Percentiles rank a stretch among this genome's conserved stretches.
These are phyloP conservation scores for Trichomonas gallinae DNA, from an alignment of 208 protist species.

Conservation along the genomic window DNA sequence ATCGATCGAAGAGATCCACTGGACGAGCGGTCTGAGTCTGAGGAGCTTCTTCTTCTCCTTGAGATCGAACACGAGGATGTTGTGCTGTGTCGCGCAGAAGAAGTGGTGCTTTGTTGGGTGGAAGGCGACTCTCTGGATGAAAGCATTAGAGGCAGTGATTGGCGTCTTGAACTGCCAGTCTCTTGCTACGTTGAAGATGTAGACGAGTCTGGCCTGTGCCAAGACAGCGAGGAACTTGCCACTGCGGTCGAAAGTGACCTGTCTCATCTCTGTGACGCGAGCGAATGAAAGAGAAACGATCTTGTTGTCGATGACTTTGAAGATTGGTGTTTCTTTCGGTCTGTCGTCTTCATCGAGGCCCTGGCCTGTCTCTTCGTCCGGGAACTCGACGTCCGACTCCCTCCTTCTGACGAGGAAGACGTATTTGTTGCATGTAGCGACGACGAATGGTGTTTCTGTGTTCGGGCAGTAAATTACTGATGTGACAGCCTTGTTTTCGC, in stretches of 20 bases:
- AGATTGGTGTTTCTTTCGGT: background rate
- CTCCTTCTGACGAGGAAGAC: background rate
- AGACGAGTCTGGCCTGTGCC: conserved; percentile 37
- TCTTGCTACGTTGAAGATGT: conserved; percentile 57
- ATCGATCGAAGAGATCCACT: conserved; percentile 64
- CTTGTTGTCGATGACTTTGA: background rate
- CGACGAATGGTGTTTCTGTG: background rate
- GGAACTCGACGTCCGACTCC: background rate
- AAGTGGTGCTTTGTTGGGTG: conserved; percentile 94
- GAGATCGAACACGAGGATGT: conserved; percentile 89
- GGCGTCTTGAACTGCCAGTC: conserved; percentile 40
- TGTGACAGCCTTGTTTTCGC: background rate
- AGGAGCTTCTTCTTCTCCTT: conserved; percentile 75
- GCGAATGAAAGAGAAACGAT: background rate
- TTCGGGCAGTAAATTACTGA: conserved; percentile 15
- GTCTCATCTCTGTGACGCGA: conserved; percentile 15
- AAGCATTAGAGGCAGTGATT: conserved; percentile 40
- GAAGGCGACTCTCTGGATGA: conserved; percentile 58
- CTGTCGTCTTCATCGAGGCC: background rate
- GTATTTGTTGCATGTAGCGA: background rate
- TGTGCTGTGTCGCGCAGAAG: conserved; percentile 73
- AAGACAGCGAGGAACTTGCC: conserved; percentile 45
- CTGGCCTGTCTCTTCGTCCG: background rate
- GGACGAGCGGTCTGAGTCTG: conserved; percentile 69
- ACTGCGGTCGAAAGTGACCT: conserved; percentile 56